A percentile compares a stretch with the other conserved stretches of the same genome.
Conservation (phyloP, 1,284 basidiomycete genomes). For the Pseudozyma tsukubaensis region DNA sequence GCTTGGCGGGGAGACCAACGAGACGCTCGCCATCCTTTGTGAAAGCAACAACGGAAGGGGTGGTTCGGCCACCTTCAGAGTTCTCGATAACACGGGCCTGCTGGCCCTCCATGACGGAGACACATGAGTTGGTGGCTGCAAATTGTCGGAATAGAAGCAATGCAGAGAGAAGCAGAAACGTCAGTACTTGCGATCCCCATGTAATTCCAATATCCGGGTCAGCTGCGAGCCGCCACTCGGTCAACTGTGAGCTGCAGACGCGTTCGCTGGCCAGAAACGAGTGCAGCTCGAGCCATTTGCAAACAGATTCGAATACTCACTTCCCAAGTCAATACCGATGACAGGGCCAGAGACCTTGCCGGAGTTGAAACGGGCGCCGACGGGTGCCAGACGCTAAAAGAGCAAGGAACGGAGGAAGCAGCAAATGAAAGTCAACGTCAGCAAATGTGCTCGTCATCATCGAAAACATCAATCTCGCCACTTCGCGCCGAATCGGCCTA, state of each 20-base stretch:
- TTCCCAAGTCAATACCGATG: slow-evolving; percentile 68
- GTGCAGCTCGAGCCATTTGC: background rate
- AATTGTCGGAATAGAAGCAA: slow-evolving; percentile 3
- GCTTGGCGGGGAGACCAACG: slow-evolving; percentile 95
- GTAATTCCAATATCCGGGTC: too few species aligned
- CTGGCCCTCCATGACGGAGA: slow-evolving; percentile 80
- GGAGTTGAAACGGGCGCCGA: slow-evolving; percentile 56
- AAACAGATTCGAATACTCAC: slow-evolving; percentile 35
- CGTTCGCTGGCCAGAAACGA: background rate
- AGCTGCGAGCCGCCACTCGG: background rate
- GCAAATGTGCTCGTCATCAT: slow-evolving; percentile 7
- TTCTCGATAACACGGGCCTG: slow-evolving; percentile 96
- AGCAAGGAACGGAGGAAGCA: background rate
- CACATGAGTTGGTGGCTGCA: slow-evolving; percentile 67
- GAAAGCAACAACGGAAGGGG: slow-evolving; percentile 97
- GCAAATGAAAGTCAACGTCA: slow-evolving; percentile 5
- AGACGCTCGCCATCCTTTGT: slow-evolving; percentile 80
- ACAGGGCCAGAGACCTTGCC: slow-evolving; percentile 65
- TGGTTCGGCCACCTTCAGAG: slow-evolving; percentile 95
- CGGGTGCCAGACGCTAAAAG: slow-evolving; percentile 52
- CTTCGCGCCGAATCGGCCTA: too few species aligned
- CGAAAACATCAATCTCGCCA: background rate
- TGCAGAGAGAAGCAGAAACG: background rate
- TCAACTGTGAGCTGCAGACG: background rate
- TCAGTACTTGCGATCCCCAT: slow-evolving; percentile 6